These are phyloP conservation scores for Aspergillus ostianus DNA, from an alignment of 495 filamentous ascomycete genomes.

Conservation along the genomic window DNA sequence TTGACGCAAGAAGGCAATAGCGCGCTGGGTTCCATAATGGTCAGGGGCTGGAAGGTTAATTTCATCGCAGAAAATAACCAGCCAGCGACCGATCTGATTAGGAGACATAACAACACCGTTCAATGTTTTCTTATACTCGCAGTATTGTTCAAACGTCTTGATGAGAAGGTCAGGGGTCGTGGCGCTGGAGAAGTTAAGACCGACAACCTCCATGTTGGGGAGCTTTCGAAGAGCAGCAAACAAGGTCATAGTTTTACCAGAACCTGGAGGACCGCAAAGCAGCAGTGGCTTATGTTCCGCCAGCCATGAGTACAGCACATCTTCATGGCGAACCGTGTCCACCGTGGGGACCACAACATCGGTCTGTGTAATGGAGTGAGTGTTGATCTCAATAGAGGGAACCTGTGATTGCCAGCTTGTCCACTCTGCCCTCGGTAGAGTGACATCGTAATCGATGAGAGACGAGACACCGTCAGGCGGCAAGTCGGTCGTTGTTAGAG, in stretches of 20 bases:
- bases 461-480: conserved; percentile 73
- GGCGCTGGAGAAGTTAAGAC: conserved; percentile 98
- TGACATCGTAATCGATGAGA: conserved; percentile 92
- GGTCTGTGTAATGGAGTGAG: conserved; percentile 93
- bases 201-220: conserved; percentile 97
- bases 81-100: conserved; percentile 94
- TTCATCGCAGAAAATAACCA: conserved; percentile 98
- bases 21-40: conserved; percentile 94
- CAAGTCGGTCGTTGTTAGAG: conserved; percentile 77
- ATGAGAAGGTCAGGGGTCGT: conserved; percentile 96
- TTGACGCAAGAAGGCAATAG: conserved; percentile 94
- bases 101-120: conserved; percentile 95
- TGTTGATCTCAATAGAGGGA: conserved; percentile 92
- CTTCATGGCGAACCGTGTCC: conserved; percentile 95
- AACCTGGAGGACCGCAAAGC: conserved; percentile 95
- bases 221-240: conserved; percentile 95
- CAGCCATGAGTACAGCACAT: conserved; percentile 97
- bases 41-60: conserved; percentile 99
- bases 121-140: conserved; percentile 97
- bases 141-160: conserved; percentile 99
- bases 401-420: conserved; percentile 91
- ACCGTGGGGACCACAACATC: conserved; percentile 97
- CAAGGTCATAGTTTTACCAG: conserved; percentile 98
- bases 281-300: conserved; percentile 97
- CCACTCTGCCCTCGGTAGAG: conserved; percentile 84